phyloP scores from a whole-genome alignment of 768 basidiomycete species.

The Tylopilus subfusipes region DNA sequence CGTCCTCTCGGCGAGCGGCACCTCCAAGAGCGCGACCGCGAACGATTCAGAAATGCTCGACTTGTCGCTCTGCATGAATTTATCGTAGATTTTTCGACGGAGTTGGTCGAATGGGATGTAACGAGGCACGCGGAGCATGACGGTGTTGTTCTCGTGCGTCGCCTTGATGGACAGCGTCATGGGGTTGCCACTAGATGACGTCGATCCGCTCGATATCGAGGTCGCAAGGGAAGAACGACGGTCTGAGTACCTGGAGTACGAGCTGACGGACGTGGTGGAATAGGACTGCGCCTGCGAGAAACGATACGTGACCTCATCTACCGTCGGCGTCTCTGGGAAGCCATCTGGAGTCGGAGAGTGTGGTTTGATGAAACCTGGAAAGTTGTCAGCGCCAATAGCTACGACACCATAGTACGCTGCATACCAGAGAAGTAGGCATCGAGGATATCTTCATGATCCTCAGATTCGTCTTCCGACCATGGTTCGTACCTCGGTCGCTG shows the following conservation, averaged over 20 bases:
- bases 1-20: constrained; percentile 19
- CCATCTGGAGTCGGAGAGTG: constrained; percentile 5
- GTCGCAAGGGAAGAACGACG: constrained; percentile 30
- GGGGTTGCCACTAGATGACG: constrained; percentile 24
- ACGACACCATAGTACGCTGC: background rate
- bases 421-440: constrained; percentile 43
- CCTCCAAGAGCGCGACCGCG: constrained; percentile 51
- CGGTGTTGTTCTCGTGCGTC: constrained; percentile 54
- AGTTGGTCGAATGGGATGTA: constrained; percentile 48
- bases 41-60: constrained; percentile 53
- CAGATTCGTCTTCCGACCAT: constrained; percentile 24
- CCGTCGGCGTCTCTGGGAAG: constrained; percentile 21
- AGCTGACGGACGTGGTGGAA: constrained; percentile 5
- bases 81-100: constrained; percentile 57
- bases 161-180: constrained; percentile 58
- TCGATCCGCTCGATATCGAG: constrained; percentile 39
- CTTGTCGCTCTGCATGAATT: constrained; percentile 62
- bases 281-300: constrained; percentile 7
- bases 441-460: constrained; percentile 36
- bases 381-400: background rate
- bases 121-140: constrained; percentile 56
- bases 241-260: constrained; percentile 9
- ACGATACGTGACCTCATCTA: constrained; percentile 9
- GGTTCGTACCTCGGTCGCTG: constrained; percentile 16
- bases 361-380: constrained; percentile 24